Percentiles rank a stretch among this genome's conserved stretches.
phyloP scores from a whole-genome alignment of 106 monocot species.

The Alisma plantagoaquatica region DNA sequence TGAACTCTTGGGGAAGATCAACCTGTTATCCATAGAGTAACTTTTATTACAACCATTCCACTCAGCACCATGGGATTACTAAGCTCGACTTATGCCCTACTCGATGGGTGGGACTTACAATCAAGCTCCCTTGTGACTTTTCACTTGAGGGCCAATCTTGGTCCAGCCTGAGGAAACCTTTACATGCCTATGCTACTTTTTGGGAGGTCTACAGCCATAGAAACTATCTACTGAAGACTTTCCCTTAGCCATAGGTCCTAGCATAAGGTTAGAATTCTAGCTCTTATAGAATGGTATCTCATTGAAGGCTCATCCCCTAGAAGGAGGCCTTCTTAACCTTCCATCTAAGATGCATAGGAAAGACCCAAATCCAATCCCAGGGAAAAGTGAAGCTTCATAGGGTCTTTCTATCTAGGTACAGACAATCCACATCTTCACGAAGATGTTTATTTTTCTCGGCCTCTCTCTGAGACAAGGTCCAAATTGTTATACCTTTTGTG shows the following conservation, averaged over 20 bases:
- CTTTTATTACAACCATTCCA: not conserved
- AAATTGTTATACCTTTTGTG: not conserved
- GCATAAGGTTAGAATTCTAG: no score
- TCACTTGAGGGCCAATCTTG: no score
- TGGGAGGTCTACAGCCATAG: no score
- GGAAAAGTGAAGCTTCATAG: not conserved
- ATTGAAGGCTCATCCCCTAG: not conserved
- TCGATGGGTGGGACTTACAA: no score
- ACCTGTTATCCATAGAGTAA: not conserved
- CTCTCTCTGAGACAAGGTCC: not conserved
- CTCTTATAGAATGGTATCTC: no score
- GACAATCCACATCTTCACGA: not conserved
- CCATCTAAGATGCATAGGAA: not conserved
- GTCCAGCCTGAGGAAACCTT: no score
- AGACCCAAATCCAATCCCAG: not conserved
- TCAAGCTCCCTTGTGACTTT: no score
- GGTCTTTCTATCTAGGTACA: not conserved
- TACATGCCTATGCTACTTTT: no score
- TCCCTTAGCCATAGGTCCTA: no score
- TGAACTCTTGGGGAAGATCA: constrained; percentile 4
- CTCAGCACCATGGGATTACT: not conserved
- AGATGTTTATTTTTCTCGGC: not conserved
- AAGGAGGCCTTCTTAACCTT: not conserved
- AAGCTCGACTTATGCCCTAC: no score
- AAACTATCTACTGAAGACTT: no score